Evolutionary conservation across 805 yeast species (phyloP).

Genomic region (Wickerhamomyces chambardii): DNA sequence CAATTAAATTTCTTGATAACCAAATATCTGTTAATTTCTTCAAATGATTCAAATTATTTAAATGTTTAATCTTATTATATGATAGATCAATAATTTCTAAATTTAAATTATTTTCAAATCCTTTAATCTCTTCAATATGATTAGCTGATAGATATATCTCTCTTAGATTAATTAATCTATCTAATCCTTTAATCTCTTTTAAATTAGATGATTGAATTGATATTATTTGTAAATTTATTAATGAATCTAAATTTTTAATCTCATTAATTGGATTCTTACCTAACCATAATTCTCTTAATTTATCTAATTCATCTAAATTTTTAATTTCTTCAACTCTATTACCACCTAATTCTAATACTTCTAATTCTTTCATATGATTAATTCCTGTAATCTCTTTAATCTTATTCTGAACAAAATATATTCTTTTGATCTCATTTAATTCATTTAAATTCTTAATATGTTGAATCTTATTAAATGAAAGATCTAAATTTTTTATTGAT

Average conservation of each 20-base stretch:
- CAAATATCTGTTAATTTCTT: conserved; percentile 80
- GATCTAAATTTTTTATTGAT: conserved; percentile 55
- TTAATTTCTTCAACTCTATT: conserved; percentile 59
- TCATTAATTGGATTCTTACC: conserved; percentile 75
- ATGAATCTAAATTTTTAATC: conserved; percentile 50
- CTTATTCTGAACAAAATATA: conserved; percentile 86
- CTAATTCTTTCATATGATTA: conserved; percentile 43
- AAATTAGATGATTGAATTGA: conserved; percentile 86
- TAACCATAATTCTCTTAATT: conserved; percentile 76
- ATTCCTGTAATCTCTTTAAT: conserved; percentile 66
- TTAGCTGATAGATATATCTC: conserved; percentile 88
- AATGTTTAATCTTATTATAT: conserved; percentile 51
- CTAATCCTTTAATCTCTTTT: conserved; percentile 74
- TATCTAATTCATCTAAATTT: conserved; percentile 42
- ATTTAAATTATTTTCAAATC: conserved; percentile 60
- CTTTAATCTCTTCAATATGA: conserved; percentile 66
- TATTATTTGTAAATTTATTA: conserved; percentile 59
- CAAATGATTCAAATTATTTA: conserved; percentile 62
- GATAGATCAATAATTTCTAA: conserved; percentile 76
- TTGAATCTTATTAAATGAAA: conserved; percentile 84
- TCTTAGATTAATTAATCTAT: conserved; percentile 59
- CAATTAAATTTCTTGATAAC: conserved; percentile 76
- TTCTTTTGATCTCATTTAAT: conserved; percentile 49
- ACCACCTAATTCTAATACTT: conserved; percentile 85
- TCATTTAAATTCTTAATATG: conserved; percentile 72